A percentile compares a stretch with the other conserved stretches of the same genome.
Evolutionary conservation across 805 yeast species (phyloP).

Genomic region (Starmerella cellae): DNA sequence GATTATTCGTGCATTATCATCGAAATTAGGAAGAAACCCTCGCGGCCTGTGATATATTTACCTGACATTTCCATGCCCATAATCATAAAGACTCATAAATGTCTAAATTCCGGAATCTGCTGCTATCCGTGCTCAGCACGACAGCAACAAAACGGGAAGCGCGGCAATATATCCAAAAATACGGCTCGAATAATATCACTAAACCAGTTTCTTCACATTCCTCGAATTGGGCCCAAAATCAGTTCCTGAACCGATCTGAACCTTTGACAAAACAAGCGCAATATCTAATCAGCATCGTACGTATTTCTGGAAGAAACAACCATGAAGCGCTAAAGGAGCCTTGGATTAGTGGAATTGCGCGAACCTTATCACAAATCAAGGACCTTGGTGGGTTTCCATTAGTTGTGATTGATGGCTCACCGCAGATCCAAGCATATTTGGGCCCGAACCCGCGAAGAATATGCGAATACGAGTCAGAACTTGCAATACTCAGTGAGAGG

Average conservation of each 20-base stretch:
- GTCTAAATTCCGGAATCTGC: conserved; percentile 35
- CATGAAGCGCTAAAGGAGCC: conserved; percentile 12
- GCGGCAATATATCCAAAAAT: conserved; percentile 59
- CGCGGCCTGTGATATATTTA: too few species aligned
- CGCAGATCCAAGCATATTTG: conserved; percentile 21
- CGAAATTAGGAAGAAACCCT: too few species aligned
- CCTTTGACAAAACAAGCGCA: too few species aligned
- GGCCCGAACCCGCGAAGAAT: conserved; percentile 7
- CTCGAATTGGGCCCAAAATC: neutral
- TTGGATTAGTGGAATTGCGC: conserved; percentile 29
- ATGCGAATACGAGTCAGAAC: conserved; percentile 13
- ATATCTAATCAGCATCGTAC: conserved; percentile 25
- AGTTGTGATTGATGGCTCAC: conserved; percentile 41
- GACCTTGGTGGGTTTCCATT: conserved; percentile 65
- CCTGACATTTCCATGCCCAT: neutral
- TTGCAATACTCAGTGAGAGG: conserved; percentile 4
- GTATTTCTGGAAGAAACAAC: conserved; percentile 15
- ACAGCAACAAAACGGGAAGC: conserved; percentile 94
- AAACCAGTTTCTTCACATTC: neutral
- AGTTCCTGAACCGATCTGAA: too few species aligned
- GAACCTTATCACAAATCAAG: conserved; percentile 42
- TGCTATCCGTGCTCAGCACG: conserved; percentile 72
- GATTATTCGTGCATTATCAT: too few species aligned
- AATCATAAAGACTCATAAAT: neutral
- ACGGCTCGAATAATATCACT: conserved; percentile 31